These are phyloP conservation scores for Gynostemma pentaphyllum DNA, from an alignment of 306 rosid species.

Conservation along the genomic window DNA sequence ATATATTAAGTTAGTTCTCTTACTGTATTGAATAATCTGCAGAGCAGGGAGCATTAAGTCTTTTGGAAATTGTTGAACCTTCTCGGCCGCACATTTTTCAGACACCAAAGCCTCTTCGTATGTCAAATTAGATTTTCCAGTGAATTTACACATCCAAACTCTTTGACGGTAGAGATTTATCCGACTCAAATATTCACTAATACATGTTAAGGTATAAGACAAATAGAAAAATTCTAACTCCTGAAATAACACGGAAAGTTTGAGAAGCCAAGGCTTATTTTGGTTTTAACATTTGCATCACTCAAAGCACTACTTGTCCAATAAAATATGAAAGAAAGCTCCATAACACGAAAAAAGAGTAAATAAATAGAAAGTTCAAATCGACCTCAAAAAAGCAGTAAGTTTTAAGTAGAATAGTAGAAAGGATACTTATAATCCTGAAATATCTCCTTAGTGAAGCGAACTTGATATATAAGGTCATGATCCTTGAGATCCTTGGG, in stretches of 20 bases:
- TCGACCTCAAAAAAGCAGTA: background rate
- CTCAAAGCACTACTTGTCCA: too few species aligned
- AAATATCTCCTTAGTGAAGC: constrained; percentile 76
- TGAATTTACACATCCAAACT: constrained; percentile 75
- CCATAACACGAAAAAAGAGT: too few species aligned
- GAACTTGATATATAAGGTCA: constrained; percentile 71
- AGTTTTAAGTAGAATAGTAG: background rate
- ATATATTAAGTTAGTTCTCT: constrained; percentile 23
- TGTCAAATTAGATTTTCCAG: constrained; percentile 75
- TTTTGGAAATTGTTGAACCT: constrained; percentile 77
- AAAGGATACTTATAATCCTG: constrained; percentile 78
- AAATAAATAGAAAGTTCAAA: background rate
- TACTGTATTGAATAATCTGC: constrained; percentile 76
- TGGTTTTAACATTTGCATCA: background rate
- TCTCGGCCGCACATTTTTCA: constrained; percentile 69
- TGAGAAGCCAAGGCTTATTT: background rate
- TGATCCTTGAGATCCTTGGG: constrained; percentile 61
- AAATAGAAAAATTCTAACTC: background rate
- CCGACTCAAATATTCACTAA: constrained; percentile 62
- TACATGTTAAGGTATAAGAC: constrained; percentile 34
- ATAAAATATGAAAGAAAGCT: too few species aligned
- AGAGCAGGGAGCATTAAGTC: constrained; percentile 62
- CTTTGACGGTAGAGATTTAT: constrained; percentile 74
- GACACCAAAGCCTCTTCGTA: constrained; percentile 92
- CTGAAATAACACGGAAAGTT: background rate